These are phyloP conservation scores for Trichocladium antarcticum DNA, from an alignment of 495 filamentous ascomycete species.

Conservation along the genomic window DNA sequence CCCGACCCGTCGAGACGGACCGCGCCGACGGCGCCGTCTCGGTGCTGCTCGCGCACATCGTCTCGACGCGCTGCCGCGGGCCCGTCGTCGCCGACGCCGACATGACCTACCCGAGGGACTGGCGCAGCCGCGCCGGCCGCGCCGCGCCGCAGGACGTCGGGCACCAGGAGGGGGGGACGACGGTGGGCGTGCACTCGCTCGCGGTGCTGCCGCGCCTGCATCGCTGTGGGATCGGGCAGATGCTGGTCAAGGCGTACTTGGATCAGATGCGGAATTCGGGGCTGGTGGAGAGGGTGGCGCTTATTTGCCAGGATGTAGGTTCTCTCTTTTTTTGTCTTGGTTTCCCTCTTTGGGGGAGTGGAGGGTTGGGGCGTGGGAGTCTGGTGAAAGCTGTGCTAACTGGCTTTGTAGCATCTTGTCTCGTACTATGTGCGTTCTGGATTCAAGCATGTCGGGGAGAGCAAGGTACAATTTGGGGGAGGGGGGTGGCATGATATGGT, in stretches of 20 bases:
- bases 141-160: slow-evolving; percentile 26
- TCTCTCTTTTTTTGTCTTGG: neutral
- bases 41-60: slow-evolving; percentile 69
- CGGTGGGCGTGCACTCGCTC: slow-evolving; percentile 71
- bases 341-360: too few species aligned
- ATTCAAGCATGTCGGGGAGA: slow-evolving; percentile 57
- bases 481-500: slow-evolving; percentile 74
- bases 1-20: slow-evolving; percentile 37
- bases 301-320: slow-evolving; percentile 63
- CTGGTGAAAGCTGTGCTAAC: neutral
- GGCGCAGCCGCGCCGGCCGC: slow-evolving; percentile 34
- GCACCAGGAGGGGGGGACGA: slow-evolving; percentile 61
- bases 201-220: slow-evolving; percentile 70
- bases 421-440: slow-evolving; percentile 67
- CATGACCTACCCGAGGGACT: slow-evolving; percentile 63
- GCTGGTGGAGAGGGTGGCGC: slow-evolving; percentile 58
- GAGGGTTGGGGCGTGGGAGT: too few species aligned
- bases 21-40: slow-evolving; percentile 40
- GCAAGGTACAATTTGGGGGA: slow-evolving; percentile 55
- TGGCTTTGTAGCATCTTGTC: slow-evolving; percentile 41
- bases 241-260: slow-evolving; percentile 64
- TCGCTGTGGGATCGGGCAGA: slow-evolving; percentile 59
- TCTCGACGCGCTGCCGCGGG: slow-evolving; percentile 57
- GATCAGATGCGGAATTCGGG: slow-evolving; percentile 51
- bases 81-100: slow-evolving; percentile 57